A percentile compares a stretch with the other conserved stretches of the same genome.
Evolutionary conservation across 257 asterid species (phyloP).

Genomic region (Solanum pinnatisectum): DNA sequence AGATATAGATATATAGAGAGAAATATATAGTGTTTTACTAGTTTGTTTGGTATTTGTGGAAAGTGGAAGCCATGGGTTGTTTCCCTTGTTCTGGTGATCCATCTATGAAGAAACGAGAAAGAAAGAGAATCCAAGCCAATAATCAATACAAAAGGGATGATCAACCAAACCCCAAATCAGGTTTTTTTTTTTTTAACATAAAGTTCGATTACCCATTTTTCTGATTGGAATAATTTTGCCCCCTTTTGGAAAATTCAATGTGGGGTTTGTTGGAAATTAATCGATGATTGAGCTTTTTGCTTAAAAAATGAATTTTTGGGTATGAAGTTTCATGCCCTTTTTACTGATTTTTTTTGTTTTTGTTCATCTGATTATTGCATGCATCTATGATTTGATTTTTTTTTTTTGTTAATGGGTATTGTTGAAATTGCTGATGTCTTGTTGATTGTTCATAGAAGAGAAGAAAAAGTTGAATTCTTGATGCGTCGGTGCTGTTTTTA

Average conservation of each 20-base stretch:
- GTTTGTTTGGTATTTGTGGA: not conserved
- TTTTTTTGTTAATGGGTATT: not conserved
- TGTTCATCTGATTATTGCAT: not conserved
- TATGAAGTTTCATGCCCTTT: not conserved
- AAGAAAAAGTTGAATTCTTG: not conserved
- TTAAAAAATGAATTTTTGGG: not conserved
- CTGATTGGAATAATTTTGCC: not conserved
- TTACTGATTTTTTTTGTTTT: not conserved
- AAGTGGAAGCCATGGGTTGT: slow-evolving; percentile 51
- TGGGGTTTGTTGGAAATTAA: not conserved
- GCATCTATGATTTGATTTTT: not conserved
- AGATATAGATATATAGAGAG: not conserved
- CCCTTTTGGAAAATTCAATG: slow-evolving; percentile 4
- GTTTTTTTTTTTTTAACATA: slow-evolving; percentile 5
- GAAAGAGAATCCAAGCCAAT: slow-evolving; percentile 5
- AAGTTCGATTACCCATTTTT: not conserved
- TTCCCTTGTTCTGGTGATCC: slow-evolving; percentile 57
- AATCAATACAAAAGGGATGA: slow-evolving; percentile 23
- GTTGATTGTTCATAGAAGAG: not conserved
- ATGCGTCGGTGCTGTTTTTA: not conserved
- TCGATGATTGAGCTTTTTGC: not conserved
- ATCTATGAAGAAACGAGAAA: slow-evolving; percentile 27
- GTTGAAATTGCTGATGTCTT: not conserved
- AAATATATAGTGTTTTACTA: not conserved
- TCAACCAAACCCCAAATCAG: slow-evolving; percentile 22